Conservation (phyloP, 2,329 filamentous ascomycete genomes). For the Paradendryphiella salina region DNA sequence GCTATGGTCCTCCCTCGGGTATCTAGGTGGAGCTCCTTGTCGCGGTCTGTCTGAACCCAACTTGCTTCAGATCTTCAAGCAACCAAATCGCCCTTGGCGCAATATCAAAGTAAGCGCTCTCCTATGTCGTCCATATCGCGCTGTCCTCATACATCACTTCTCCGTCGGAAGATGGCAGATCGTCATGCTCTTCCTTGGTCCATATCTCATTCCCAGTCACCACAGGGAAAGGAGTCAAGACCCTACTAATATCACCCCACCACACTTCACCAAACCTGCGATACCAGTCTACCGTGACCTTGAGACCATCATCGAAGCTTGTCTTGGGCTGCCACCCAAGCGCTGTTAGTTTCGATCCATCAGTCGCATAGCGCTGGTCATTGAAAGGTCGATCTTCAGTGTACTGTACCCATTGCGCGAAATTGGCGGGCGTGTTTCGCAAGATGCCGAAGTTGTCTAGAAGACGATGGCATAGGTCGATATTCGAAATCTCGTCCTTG, state of each 20-base stretch:
- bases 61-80: background rate
- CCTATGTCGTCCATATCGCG: slow-evolving; percentile 30
- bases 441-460: slow-evolving; percentile 64
- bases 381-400: slow-evolving; percentile 73
- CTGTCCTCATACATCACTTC: slow-evolving; percentile 22
- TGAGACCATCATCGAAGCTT: slow-evolving; percentile 44
- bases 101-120: background rate
- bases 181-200: slow-evolving; percentile 48
- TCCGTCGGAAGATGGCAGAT: slow-evolving; percentile 39
- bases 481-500: slow-evolving; percentile 74
- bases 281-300: slow-evolving; percentile 48
- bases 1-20: slow-evolving; percentile 4
- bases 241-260: slow-evolving; percentile 48
- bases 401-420: slow-evolving; percentile 70
- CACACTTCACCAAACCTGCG: slow-evolving; percentile 45
- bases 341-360: slow-evolving; percentile 44
- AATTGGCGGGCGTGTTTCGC: slow-evolving; percentile 48
- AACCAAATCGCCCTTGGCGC: background rate
- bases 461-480: slow-evolving; percentile 67
- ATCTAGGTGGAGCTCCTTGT: slow-evolving; percentile 14
- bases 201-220: slow-evolving; percentile 47
- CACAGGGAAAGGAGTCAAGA: slow-evolving; percentile 47
- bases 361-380: slow-evolving; percentile 47
- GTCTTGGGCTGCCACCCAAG: slow-evolving; percentile 46
- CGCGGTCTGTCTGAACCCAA: background rate